Evolutionary conservation across 192 early-diverging fungal genomes (phyloP), one percentile per base, ranked within the genome.

Genomic region (Backusella westeae): DNA sequence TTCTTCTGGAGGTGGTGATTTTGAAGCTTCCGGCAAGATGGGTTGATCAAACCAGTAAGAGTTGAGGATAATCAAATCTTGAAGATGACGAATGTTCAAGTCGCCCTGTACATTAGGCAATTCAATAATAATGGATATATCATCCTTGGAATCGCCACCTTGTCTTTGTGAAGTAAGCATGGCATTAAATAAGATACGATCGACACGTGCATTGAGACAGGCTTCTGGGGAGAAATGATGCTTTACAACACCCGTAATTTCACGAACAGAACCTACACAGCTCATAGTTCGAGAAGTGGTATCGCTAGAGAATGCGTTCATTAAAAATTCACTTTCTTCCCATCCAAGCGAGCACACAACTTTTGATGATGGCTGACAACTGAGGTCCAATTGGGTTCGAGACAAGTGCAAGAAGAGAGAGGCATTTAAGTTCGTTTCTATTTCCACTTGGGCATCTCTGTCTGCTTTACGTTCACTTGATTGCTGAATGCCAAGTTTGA

Each of bases 221-320:
- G 91, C 87, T 77, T 92, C 89, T 17, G 92, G 92, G n/a, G 94
- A 95, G 74, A 93, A 95, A 19, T 86, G 79, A 73, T 95, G 93
- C 3, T 90, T 89, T 26, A 93, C 84, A 39, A 89, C 81, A 0
- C 86, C 89, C 1, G 89, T 90, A 0, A 88, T 87, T 4, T 86
- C 86, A n/a, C 80, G 75, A 32, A 93, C 85, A 34, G 82, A 88
- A 10, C 84, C 91, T 29, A 87, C 82, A 75, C 90, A 86, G 17
- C 86, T 90, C 32, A 87, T 77, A 19, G 86, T 85, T 36, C 81
- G 76, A 53, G 79, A 76, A 1, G 79, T 81, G 3, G 34, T 53
- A 6, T 82, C 76, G 10, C 74, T 78, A n/a, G 83, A 85, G 41
- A 81, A 84, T 4, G 78, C 85, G 26, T 80, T 86, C 72, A 88